Evolutionary conservation across 495 filamentous ascomycete species (phyloP).

Genomic region (Cryomyces minteri): DNA sequence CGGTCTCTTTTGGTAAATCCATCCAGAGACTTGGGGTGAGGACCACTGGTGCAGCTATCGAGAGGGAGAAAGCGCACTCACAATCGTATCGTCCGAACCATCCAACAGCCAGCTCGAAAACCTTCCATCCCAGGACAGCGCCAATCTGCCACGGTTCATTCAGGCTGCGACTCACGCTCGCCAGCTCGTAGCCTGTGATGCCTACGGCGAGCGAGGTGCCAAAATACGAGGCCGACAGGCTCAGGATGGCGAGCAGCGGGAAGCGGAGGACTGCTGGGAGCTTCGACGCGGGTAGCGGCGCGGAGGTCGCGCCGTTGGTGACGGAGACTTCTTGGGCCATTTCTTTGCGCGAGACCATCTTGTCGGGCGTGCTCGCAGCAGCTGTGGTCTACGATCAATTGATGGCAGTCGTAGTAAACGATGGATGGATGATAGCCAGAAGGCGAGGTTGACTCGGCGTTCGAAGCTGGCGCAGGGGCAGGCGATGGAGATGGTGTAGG

Average conservation of each 20-base stretch:
- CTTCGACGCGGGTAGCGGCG: conserved; percentile 11
- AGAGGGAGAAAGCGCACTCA: conserved; percentile 15
- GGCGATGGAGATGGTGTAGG: too few relatives aligned
- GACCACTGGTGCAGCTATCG: background rate
- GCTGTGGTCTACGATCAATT: too few relatives aligned
- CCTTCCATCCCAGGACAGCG: conserved; percentile 44
- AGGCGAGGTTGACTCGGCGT: too few relatives aligned
- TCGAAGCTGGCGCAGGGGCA: too few relatives aligned
- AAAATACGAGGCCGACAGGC: conserved; percentile 36
- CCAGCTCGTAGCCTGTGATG: conserved; percentile 36
- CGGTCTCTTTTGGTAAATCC: too few relatives aligned
- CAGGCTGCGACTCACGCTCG: conserved; percentile 37
- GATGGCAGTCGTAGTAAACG: too few relatives aligned
- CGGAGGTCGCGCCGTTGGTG: background rate
- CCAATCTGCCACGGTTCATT: conserved; percentile 42
- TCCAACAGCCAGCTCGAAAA: conserved; percentile 45
- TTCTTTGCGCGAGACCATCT: background rate
- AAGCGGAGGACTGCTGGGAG: conserved; percentile 40
- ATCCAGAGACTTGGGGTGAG: too few relatives aligned
- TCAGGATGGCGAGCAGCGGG: conserved; percentile 41
- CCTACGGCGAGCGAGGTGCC: conserved; percentile 35
- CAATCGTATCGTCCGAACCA: conserved; percentile 58
- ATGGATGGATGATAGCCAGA: too few relatives aligned
- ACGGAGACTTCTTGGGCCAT: background rate
- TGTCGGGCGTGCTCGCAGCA: too few relatives aligned